Evolutionary conservation across 768 basidiomycete species (phyloP).

Genomic region (Tylopilus intermedius): DNA sequence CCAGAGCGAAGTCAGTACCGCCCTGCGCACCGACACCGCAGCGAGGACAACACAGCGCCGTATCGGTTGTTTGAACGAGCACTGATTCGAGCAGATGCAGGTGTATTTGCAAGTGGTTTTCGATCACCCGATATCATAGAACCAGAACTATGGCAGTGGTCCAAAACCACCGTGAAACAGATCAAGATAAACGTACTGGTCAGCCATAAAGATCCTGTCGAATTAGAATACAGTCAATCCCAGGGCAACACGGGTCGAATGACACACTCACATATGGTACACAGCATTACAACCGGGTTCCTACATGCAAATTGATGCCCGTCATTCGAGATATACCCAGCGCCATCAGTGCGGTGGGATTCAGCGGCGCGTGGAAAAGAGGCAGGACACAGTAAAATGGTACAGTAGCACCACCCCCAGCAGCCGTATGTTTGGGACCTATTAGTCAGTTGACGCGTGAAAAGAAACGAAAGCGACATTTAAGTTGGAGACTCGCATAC

Average conservation of each 20-base stretch:
- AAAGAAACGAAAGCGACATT: background rate
- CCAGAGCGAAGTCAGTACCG: conserved; percentile 43
- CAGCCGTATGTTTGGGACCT: conserved; percentile 50
- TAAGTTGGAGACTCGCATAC: conserved; percentile 36
- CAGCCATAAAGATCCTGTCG: too few relatives aligned
- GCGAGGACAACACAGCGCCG: conserved; percentile 54
- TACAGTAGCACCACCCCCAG: conserved; percentile 34
- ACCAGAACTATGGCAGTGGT: too few relatives aligned
- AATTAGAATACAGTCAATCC: too few relatives aligned
- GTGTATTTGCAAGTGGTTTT: conserved; percentile 41
- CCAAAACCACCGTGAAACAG: too few relatives aligned
- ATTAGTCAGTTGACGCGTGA: background rate
- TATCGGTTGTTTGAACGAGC: conserved; percentile 42
- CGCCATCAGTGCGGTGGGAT: too few relatives aligned
- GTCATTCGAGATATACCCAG: too few relatives aligned
- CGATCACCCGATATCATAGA: conserved; percentile 28
- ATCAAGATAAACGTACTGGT: too few relatives aligned
- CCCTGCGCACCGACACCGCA: conserved; percentile 28
- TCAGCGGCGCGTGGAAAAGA: too few relatives aligned
- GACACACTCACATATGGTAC: too few relatives aligned
- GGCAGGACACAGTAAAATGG: conserved; percentile 31
- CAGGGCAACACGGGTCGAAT: too few relatives aligned
- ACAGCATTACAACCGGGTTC: too few relatives aligned
- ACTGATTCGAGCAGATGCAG: conserved; percentile 36
- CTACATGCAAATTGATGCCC: too few relatives aligned